Conservation (phyloP, 2,329 filamentous ascomycete species). For the Ceratocystis colombiana region DNA sequence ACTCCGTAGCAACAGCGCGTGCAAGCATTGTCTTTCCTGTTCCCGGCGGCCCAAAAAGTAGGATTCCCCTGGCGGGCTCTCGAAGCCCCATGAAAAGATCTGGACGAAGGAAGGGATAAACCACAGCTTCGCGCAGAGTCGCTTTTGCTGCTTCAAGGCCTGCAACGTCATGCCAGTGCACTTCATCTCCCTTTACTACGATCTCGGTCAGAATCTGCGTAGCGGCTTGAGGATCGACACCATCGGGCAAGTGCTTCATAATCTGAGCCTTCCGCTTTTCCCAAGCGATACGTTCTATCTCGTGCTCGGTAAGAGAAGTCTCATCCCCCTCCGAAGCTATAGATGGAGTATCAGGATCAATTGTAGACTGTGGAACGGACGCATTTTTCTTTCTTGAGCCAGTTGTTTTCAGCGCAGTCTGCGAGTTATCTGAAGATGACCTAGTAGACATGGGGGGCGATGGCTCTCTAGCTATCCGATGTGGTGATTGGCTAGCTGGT, state of each 20-base stretch:
- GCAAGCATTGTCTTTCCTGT: slow-evolving; percentile 98
- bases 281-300: slow-evolving; percentile 17
- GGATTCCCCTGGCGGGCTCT: slow-evolving; percentile 88
- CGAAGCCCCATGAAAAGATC: slow-evolving; percentile 93
- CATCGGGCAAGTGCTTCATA: slow-evolving; percentile 67
- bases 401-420: slow-evolving; percentile 1
- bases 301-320: slow-evolving; percentile 4
- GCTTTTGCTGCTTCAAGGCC: slow-evolving; percentile 84
- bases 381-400: not conserved
- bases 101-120: slow-evolving; percentile 90
- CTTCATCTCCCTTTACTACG: slow-evolving; percentile 84
- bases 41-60: slow-evolving; percentile 92
- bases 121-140: slow-evolving; percentile 86
- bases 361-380: not conserved
- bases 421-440: slow-evolving; percentile 23
- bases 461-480: slow-evolving; percentile 9
- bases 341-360: slow-evolving; percentile 8
- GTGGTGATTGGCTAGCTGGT: not conserved
- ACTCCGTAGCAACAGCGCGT: slow-evolving; percentile 87
- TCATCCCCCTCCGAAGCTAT: slow-evolving; percentile 18
- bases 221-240: slow-evolving; percentile 71
- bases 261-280: slow-evolving; percentile 38
- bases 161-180: slow-evolving; percentile 88
- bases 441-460: slow-evolving; percentile 20
- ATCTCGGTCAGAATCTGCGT: slow-evolving; percentile 95